Base-by-base conservation (phyloP, 352 stramenopile genomes). In the Phytopythium montanum region DNA sequence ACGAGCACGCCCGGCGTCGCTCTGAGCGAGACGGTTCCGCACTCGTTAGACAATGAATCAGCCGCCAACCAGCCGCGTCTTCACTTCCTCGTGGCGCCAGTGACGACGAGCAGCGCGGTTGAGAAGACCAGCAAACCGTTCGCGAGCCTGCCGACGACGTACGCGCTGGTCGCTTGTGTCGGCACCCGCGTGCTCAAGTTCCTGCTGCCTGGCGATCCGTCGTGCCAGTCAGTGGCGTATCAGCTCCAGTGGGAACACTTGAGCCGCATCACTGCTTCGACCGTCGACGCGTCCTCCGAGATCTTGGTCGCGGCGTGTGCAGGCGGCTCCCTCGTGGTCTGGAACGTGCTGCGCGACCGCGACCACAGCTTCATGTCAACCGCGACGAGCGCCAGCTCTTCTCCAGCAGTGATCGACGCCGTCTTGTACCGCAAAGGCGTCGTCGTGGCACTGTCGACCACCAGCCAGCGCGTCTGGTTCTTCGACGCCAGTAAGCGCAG, bases 271-370 rank as follows among this genome's bases (percentile, higher is more conserved):
- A 74, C 69, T 10, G 45, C 64, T 6, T 79, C 74, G 7, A 44
- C 46, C 3, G 52, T 77, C 25, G 76, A 87, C 45, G 36, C 67
- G 4, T 81, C 75, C 33, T 81, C 78, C 13, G 70, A 85, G 44
- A 85, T 77, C 34, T 28, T 90, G 10, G 66, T 58, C 1, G 56
- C 86, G 0, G 75, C 75, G 0, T 73, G 85, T n/a, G 62, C 63
- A 3, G 69, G 85, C 41, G 79, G 82, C 23, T 61, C 72, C 3
- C 19, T 81, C 2, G 60, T 75, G 10, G 66, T 90, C 18, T 90
- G 80, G 77, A 61, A 92, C 56, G 44, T 81, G 18, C 57, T 89
- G 12, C 68, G 71, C 23, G 69, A 87, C 31, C 54, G 56, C 12
- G 73, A 85, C 42, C 65, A 78, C 60, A 60, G 49, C 8, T 77